These are phyloP conservation scores for Talaromyces sp. DNA, from an alignment of 2,329 filamentous ascomycete species.

Conservation along the genomic window DNA sequence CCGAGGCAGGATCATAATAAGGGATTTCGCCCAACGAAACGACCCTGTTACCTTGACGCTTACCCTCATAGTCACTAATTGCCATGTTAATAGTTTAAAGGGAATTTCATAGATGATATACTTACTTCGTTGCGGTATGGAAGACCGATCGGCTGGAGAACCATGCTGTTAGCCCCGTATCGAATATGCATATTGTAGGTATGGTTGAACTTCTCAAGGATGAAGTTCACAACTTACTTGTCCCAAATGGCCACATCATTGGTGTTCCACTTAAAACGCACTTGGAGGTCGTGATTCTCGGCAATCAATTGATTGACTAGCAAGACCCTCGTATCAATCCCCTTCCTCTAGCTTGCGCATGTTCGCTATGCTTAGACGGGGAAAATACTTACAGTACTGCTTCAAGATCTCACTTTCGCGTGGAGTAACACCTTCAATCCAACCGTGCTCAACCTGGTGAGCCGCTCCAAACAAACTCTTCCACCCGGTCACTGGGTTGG, in stretches of 20 bases:
- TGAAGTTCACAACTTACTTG: neutral
- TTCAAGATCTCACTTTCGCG: neutral
- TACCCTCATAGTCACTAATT: constrained; percentile 44
- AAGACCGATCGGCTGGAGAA: neutral
- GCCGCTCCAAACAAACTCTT: constrained; percentile 38
- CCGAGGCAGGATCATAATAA: constrained; percentile 47
- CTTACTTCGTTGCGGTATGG: neutral
- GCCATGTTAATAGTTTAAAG: neutral
- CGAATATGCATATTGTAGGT: too few species aligned
- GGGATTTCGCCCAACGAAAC: constrained; percentile 55
- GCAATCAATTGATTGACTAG: constrained; percentile 27
- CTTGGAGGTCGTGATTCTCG: constrained; percentile 44
- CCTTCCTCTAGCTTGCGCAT: neutral
- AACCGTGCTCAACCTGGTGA: constrained; percentile 31
- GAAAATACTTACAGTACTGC: neutral
- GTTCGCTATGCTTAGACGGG: neutral
- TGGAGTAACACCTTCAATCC: constrained; percentile 32
- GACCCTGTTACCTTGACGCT: constrained; percentile 48
- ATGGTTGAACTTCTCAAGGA: too few species aligned
- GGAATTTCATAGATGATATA: neutral
- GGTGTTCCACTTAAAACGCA: constrained; percentile 36
- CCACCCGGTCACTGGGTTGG: constrained; percentile 50
- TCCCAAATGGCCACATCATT: constrained; percentile 37
- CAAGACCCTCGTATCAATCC: neutral
- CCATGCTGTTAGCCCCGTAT: neutral